Percentiles rank a stretch among this genome's conserved stretches.
Evolutionary conservation across 2,329 filamentous ascomycete species (phyloP).

Genomic region (Camptophora hylomeconis): DNA sequence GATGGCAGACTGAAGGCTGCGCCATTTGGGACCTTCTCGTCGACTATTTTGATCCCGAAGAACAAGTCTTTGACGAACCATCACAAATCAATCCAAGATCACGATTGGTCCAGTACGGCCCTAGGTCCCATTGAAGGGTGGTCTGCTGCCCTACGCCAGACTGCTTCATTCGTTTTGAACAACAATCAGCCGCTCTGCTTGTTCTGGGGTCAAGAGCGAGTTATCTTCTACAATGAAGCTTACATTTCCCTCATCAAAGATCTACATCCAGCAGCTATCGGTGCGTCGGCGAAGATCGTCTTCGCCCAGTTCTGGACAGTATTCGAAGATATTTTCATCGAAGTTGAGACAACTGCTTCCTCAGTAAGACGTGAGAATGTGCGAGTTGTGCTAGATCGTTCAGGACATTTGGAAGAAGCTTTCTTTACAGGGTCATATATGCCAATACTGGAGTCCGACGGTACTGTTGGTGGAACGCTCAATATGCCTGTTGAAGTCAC

Average conservation of each 20-base stretch:
- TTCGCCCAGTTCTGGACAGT: slow-evolving; percentile 26
- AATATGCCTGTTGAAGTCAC: slow-evolving; percentile 38
- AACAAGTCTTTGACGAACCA: no score
- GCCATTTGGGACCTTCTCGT: no score
- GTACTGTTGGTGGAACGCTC: slow-evolving; percentile 32
- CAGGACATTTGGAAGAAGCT: slow-evolving; percentile 33
- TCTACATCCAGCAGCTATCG: slow-evolving; percentile 24
- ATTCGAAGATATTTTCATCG: slow-evolving; percentile 28
- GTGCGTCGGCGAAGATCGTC: slow-evolving; percentile 25
- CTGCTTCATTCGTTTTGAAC: slow-evolving; percentile 31
- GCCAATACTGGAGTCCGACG: slow-evolving; percentile 31
- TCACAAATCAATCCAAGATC: slow-evolving; percentile 2
- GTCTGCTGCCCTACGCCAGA: slow-evolving; percentile 35
- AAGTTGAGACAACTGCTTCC: slow-evolving; percentile 21
- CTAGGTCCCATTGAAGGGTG: slow-evolving; percentile 36
- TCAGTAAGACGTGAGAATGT: slow-evolving; percentile 31
- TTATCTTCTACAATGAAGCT: slow-evolving; percentile 26
- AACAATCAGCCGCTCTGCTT: slow-evolving; percentile 29
- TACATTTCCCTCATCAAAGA: slow-evolving; percentile 20
- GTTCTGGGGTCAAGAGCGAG: slow-evolving; percentile 23
- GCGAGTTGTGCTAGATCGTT: slow-evolving; percentile 32
- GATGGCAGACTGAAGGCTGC: no score
- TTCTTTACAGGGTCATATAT: slow-evolving; percentile 38
- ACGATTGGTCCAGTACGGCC: slow-evolving; percentile 10
- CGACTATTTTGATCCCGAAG: no score